Evolutionary conservation across 2,329 filamentous ascomycete species (phyloP).

Genomic region (Cladophialophora psammophila): DNA sequence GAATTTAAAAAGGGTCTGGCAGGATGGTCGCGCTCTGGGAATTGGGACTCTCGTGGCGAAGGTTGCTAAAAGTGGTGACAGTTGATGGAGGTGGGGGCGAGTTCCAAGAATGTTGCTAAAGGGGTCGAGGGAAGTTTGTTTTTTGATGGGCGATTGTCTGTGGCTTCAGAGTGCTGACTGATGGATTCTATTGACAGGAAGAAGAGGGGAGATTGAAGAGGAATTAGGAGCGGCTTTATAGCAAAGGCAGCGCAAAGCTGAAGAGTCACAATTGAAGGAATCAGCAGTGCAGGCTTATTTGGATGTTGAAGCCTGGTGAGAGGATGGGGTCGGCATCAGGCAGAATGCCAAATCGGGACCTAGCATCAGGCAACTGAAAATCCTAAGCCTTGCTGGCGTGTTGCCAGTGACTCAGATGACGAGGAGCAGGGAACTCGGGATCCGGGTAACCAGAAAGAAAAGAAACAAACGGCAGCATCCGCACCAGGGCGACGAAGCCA

Average conservation of each 20-base stretch:
- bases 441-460: constrained; percentile 22
- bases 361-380: constrained; percentile 36
- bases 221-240: constrained; percentile 27
- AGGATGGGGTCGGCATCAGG: constrained; percentile 30
- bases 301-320: constrained; percentile 28
- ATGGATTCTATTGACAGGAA: constrained; percentile 8
- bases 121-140: constrained; percentile 28
- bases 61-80: constrained; percentile 37
- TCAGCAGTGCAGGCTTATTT: constrained; percentile 24
- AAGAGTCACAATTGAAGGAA: constrained; percentile 30
- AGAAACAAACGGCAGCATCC: constrained; percentile 29
- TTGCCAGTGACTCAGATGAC: constrained; percentile 31
- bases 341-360: constrained; percentile 28
- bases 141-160: constrained; percentile 24
- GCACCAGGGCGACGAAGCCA: constrained; percentile 20
- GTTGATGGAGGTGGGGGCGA: constrained; percentile 35
- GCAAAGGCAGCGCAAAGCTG: constrained; percentile 11
- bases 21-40: constrained; percentile 10
- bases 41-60: constrained; percentile 25
- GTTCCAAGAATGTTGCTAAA: constrained; percentile 31
- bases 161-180: constrained; percentile 12
- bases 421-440: constrained; percentile 17
- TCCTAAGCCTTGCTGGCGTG: constrained; percentile 23
- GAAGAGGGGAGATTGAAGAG: constrained; percentile 12
- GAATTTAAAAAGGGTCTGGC: constrained; percentile 11